phyloP scores from a whole-genome alignment of 805 yeast genomes.

The Teunomyces lycoperdinae region DNA sequence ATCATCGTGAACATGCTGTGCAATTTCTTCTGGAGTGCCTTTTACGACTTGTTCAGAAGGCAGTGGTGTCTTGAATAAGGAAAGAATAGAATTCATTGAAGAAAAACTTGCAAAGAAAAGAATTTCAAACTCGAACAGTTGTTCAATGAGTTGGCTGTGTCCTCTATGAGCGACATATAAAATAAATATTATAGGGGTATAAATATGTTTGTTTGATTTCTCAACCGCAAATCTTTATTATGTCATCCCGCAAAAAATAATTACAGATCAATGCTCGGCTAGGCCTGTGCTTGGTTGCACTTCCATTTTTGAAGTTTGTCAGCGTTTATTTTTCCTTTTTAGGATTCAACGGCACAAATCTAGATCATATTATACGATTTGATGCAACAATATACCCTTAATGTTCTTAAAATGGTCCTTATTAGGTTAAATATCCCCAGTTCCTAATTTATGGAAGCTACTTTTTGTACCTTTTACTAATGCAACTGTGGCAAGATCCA shows the following conservation, averaged over 20 bases:
- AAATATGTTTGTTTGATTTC: background rate
- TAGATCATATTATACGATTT: background rate
- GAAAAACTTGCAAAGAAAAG: background rate
- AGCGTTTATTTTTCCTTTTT: background rate
- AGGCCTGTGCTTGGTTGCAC: background rate
- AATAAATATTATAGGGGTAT: background rate
- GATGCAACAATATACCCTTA: no score
- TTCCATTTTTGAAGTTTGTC: background rate
- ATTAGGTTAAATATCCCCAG: no score
- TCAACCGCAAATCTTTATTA: background rate
- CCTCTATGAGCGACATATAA: background rate
- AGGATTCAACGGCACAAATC: background rate
- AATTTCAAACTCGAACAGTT: background rate
- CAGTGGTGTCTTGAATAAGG: background rate
- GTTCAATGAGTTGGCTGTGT: background rate
- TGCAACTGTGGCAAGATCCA: background rate
- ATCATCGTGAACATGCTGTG: conserved; percentile 21
- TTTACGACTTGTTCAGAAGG: conserved; percentile 5
- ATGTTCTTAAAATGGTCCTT: no score
- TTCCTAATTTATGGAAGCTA: background rate
- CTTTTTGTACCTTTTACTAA: background rate
- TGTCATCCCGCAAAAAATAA: background rate
- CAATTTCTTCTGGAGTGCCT: conserved; percentile 17
- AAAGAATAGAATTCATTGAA: background rate
- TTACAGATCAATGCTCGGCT: background rate